These are phyloP conservation scores for Codiaeum variegatum DNA, from an alignment of 441 rosid species.

Conservation along the genomic window DNA sequence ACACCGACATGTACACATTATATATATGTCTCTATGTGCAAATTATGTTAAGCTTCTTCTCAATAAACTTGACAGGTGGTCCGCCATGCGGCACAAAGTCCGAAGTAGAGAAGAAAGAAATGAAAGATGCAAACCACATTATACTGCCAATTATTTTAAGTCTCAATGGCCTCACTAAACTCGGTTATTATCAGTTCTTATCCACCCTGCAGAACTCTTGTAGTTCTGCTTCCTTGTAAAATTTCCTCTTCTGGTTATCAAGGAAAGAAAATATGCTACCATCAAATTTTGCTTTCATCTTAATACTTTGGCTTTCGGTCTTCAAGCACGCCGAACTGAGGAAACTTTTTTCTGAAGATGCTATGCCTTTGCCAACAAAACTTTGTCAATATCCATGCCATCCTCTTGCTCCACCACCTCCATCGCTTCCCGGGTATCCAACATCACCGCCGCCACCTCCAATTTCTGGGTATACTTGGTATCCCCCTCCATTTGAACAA, in stretches of 20 bases:
- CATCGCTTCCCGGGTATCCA: constrained; percentile 31
- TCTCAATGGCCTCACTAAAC: constrained; percentile 4
- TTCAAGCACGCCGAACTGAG: constrained; percentile 20
- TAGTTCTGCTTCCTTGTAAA: constrained; percentile 5
- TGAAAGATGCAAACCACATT: constrained; percentile 3
- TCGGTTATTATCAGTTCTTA: constrained; percentile 5
- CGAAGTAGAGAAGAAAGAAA: constrained; percentile 24
- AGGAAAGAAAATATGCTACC: constrained; percentile 22
- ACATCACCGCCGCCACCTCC: constrained; percentile 35
- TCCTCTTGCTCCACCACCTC: constrained; percentile 30
- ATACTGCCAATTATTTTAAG: constrained; percentile 11
- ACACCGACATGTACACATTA: background rate
- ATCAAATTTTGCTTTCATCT: constrained; percentile 11
- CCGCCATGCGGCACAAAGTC: constrained; percentile 61
- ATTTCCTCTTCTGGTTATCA: background rate
- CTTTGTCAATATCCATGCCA: constrained; percentile 38
- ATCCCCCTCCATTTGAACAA: constrained; percentile 35
- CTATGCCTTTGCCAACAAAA: constrained; percentile 19
- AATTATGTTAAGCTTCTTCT: constrained; percentile 15
- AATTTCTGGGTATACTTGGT: constrained; percentile 20
- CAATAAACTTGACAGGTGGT: constrained; percentile 52
- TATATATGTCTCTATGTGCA: constrained; percentile 6
- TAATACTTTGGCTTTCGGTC: constrained; percentile 20
- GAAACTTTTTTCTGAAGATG: constrained; percentile 22
- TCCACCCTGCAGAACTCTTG: background rate